Percentiles rank a stretch among this genome's conserved stretches.
Evolutionary conservation across 352 stramenopile genomes (phyloP).

Genomic region (Elongisporangium senticosum): DNA sequence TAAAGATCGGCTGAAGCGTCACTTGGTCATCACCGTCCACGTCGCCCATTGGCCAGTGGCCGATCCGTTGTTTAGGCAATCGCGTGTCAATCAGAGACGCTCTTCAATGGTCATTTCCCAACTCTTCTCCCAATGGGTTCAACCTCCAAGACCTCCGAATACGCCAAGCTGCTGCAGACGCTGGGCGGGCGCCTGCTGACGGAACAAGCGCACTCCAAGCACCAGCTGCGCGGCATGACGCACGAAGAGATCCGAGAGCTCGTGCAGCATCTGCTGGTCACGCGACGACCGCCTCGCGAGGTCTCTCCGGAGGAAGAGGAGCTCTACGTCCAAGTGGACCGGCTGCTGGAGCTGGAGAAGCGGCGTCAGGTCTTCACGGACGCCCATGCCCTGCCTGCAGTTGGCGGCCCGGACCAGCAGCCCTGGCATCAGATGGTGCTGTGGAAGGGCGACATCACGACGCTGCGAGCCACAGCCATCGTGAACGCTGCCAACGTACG

Average conservation of each 20-base stretch:
- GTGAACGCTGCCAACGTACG: constrained; percentile 61
- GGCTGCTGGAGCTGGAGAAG: constrained; percentile 9
- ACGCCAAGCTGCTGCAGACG: not conserved
- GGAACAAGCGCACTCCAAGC: too few relatives aligned
- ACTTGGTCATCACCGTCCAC: too few relatives aligned
- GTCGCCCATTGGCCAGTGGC: too few relatives aligned
- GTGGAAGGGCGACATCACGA: constrained; percentile 68
- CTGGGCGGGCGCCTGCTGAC: too few relatives aligned
- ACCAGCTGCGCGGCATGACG: too few relatives aligned
- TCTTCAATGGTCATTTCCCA: too few relatives aligned
- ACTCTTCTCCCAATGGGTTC: too few relatives aligned
- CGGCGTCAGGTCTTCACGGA: constrained; percentile 17
- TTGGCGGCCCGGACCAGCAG: constrained; percentile 2
- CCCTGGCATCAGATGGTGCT: constrained; percentile 34
- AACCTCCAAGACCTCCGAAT: too few relatives aligned
- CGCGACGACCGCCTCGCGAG: constrained; percentile 27
- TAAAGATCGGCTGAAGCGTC: too few relatives aligned
- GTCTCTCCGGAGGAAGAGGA: constrained; percentile 16
- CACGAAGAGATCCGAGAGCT: constrained; percentile 32
- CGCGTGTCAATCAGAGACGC: too few relatives aligned
- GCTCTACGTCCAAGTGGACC: constrained; percentile 30
- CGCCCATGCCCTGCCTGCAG: constrained; percentile 8
- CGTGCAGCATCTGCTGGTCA: constrained; percentile 47
- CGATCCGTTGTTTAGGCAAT: too few relatives aligned
- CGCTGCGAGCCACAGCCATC: constrained; percentile 49